Percentiles rank a stretch among this genome's conserved stretches.
Conservation (phyloP, 352 stramenopile species). For the Blastocystis hominis region DNA sequence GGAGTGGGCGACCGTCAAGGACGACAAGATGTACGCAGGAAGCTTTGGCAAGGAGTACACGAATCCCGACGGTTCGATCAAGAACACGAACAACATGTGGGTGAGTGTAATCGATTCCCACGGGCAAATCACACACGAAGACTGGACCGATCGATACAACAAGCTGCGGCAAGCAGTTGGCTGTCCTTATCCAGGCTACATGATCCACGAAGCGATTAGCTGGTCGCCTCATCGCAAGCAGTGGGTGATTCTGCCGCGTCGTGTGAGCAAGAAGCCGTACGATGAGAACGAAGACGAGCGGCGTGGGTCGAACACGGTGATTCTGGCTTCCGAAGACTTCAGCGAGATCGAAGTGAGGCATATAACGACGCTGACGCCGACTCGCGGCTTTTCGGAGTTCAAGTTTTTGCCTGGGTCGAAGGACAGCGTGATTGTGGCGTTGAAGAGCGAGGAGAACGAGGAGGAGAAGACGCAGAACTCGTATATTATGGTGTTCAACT, state of each 20-base stretch:
- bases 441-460: slow-evolving; percentile 83
- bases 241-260: slow-evolving; percentile 91
- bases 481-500: slow-evolving; percentile 80
- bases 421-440: slow-evolving; percentile 78
- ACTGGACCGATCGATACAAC: slow-evolving; percentile 84
- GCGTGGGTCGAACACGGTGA: slow-evolving; percentile 76
- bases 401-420: slow-evolving; percentile 82
- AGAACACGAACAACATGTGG: slow-evolving; percentile 92
- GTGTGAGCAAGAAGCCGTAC: slow-evolving; percentile 84
- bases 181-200: slow-evolving; percentile 79
- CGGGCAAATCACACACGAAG: slow-evolving; percentile 72
- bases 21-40: slow-evolving; percentile 88
- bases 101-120: slow-evolving; percentile 77
- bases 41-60: slow-evolving; percentile 87
- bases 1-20: slow-evolving; percentile 96
- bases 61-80: slow-evolving; percentile 76
- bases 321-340: slow-evolving; percentile 79
- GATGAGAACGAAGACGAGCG: slow-evolving; percentile 88
- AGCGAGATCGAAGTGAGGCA: slow-evolving; percentile 71
- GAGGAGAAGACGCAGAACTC: slow-evolving; percentile 69
- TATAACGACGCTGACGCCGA: slow-evolving; percentile 71
- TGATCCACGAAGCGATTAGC: slow-evolving; percentile 93
- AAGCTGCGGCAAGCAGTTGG: slow-evolving; percentile 79
- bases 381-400: slow-evolving; percentile 82
- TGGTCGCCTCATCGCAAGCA: slow-evolving; percentile 84